Conservation (phyloP, 768 basidiomycete species). For the Boletus sensibilis region DNA sequence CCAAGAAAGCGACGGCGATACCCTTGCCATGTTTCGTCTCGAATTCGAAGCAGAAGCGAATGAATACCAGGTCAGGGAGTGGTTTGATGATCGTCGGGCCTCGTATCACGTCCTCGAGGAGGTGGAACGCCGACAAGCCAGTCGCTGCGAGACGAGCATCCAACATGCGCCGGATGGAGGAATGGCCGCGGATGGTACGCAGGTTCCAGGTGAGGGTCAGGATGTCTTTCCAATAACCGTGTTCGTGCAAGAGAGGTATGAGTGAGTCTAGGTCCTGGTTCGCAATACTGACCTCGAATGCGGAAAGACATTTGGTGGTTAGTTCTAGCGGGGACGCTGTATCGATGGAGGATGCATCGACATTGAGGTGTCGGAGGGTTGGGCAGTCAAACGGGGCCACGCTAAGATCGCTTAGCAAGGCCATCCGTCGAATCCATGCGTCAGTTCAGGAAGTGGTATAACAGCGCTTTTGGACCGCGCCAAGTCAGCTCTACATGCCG, state of each 20-base stretch:
- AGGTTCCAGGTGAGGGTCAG: slow-evolving; percentile 54
- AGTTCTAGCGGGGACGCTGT: slow-evolving; percentile 6
- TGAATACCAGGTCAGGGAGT: slow-evolving; percentile 54
- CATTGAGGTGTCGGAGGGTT: slow-evolving; percentile 19
- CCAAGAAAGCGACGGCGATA: slow-evolving; percentile 53
- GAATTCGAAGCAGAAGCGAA: slow-evolving; percentile 57
- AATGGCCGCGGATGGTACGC: slow-evolving; percentile 43
- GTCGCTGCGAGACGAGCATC: slow-evolving; percentile 34
- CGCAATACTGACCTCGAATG: slow-evolving; percentile 11
- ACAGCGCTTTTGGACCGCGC: too few relatives aligned
- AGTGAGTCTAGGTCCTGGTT: neutral
- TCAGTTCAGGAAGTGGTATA: too few relatives aligned
- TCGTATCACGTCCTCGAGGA: slow-evolving; percentile 27
- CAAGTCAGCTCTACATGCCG: too few relatives aligned
- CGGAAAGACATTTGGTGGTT: slow-evolving; percentile 19
- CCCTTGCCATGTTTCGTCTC: slow-evolving; percentile 47
- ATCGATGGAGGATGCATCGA: slow-evolving; percentile 13
- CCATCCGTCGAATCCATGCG: neutral
- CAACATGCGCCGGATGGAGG: slow-evolving; percentile 38
- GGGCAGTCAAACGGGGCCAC: slow-evolving; percentile 19
- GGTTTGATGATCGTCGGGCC: slow-evolving; percentile 38
- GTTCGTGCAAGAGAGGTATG: slow-evolving; percentile 19
- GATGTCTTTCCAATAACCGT: slow-evolving; percentile 50
- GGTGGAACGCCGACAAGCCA: slow-evolving; percentile 16
- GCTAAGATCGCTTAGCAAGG: neutral